Evolutionary conservation across 305 asterid genomes (phyloP).

Genomic region (Andrographis paniculata): DNA sequence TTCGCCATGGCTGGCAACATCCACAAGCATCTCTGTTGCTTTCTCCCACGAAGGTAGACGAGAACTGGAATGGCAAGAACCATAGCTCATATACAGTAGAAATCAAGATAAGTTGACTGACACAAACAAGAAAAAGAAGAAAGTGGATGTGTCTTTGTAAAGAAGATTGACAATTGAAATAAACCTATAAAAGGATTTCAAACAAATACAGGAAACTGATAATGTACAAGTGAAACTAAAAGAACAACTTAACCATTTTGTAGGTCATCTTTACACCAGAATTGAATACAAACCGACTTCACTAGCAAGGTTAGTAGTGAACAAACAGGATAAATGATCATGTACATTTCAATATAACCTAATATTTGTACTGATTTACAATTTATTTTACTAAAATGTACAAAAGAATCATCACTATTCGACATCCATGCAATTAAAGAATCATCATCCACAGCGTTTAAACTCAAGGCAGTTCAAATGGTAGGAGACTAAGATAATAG

Average conservation of each 20-base stretch:
- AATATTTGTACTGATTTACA: too few relatives aligned
- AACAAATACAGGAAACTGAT: not conserved
- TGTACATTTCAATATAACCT: too few relatives aligned
- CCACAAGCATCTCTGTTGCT: conserved; percentile 84
- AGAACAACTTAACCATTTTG: not conserved
- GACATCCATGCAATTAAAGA: too few relatives aligned
- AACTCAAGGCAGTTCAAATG: not conserved
- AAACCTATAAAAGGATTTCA: not conserved
- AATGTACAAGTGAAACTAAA: not conserved
- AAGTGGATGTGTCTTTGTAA: not conserved
- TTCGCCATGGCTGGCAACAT: conserved; percentile 93
- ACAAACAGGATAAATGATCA: too few relatives aligned
- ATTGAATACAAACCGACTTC: not conserved
- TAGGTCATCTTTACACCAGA: not conserved
- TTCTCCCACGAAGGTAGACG: conserved; percentile 68
- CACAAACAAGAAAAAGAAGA: not conserved
- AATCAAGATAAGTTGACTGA: not conserved
- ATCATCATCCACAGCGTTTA: too few relatives aligned
- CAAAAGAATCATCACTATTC: too few relatives aligned
- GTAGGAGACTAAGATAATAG: not conserved
- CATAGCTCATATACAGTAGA: conserved; percentile 2
- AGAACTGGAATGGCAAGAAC: conserved; percentile 43
- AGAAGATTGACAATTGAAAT: too few relatives aligned
- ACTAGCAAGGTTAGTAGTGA: not conserved
- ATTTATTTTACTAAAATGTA: too few relatives aligned